These are phyloP conservation scores for Heracleum sosnowskyi DNA, from an alignment of 129 eudicot genomes.

Conservation along the genomic window DNA sequence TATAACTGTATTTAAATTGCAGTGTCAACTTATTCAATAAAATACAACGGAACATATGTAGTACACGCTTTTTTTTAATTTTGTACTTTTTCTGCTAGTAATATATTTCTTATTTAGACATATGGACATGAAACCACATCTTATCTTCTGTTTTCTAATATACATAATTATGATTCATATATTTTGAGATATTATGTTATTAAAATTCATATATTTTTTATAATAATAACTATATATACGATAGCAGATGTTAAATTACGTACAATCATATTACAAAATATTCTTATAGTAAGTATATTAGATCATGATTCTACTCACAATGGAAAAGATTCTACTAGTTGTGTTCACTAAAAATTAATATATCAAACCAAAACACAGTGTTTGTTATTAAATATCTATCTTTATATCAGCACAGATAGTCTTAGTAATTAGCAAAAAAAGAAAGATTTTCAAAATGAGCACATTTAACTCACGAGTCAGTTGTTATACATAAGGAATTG, in stretches of 20 bases:
- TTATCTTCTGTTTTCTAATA: neutral
- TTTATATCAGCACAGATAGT: neutral
- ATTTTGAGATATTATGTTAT: neutral
- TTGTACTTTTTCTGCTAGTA: neutral
- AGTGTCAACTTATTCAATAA: neutral
- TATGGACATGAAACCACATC: neutral
- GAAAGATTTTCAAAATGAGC: too few species aligned
- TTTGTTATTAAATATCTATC: neutral
- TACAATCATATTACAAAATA: neutral
- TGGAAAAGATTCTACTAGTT: neutral
- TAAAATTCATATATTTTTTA: neutral
- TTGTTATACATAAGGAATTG: neutral
- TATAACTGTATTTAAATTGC: neutral
- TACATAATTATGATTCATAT: neutral
- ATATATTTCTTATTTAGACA: neutral
- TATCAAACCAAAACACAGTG: neutral
- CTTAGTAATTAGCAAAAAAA: neutral
- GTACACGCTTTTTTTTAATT: neutral
- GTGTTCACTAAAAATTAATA: neutral
- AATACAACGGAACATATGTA: neutral
- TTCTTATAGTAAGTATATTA: neutral
- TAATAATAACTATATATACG: neutral
- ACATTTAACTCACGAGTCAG: neutral
- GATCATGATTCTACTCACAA: neutral
- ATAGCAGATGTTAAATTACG: neutral